These are phyloP conservation scores for Pistacia vera DNA, from an alignment of 345 rosid genomes.

Conservation along the genomic window DNA sequence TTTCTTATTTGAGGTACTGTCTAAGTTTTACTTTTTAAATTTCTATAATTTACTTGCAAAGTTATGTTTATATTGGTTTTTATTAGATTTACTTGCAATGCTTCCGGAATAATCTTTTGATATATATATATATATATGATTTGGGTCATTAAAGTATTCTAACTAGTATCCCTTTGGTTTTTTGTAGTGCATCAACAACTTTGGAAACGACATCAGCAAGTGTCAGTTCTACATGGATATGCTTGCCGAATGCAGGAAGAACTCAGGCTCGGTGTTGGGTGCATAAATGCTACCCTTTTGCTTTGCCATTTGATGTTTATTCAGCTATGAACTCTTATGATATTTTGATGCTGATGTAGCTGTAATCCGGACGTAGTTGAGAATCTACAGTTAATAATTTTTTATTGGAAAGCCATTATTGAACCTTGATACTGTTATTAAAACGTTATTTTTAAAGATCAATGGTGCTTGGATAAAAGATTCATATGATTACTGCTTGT, in stretches of 20 bases:
- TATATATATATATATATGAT: too few relatives aligned
- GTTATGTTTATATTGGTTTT: neutral
- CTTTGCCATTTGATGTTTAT: conserved; percentile 2
- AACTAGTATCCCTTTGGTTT: neutral
- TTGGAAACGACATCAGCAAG: conserved; percentile 81
- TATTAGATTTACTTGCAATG: neutral
- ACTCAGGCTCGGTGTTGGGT: conserved; percentile 52
- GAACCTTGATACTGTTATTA: neutral
- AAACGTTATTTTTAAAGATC: too few relatives aligned
- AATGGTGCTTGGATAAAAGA: too few relatives aligned
- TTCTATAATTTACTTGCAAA: neutral
- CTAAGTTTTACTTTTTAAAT: neutral
- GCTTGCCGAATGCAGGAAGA: conserved; percentile 90
- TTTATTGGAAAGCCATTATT: neutral
- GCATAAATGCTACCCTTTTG: conserved; percentile 28
- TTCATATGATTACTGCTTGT: too few relatives aligned
- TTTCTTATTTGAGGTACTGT: too few relatives aligned
- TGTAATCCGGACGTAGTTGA: neutral
- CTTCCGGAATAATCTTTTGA: neutral
- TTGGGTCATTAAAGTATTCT: too few relatives aligned
- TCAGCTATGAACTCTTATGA: neutral
- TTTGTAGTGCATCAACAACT: conserved; percentile 76
- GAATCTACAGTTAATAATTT: conserved; percentile 6
- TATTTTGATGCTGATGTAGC: conserved; percentile 10
- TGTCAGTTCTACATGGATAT: conserved; percentile 99